A percentile compares a stretch with the other conserved stretches of the same genome.
These are phyloP conservation scores for Erythrophleum ivorense DNA, from an alignment of 331 rosid species.

Conservation along the genomic window DNA sequence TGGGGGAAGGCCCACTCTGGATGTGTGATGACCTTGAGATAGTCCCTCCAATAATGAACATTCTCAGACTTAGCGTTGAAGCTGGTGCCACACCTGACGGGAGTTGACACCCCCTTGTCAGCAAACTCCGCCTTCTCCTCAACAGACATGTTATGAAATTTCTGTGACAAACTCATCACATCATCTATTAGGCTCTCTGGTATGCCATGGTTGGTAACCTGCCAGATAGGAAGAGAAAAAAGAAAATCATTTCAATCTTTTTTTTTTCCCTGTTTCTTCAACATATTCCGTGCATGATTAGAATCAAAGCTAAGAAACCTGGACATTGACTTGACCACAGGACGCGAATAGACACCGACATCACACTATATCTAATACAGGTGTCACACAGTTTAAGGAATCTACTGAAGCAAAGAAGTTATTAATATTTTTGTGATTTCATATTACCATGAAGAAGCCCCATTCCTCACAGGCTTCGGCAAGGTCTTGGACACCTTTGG, in stretches of 20 bases:
- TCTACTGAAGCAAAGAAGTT: not conserved
- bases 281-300: too few species aligned
- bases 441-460: constrained; percentile 59
- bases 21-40: constrained; percentile 60
- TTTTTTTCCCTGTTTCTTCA: too few species aligned
- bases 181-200: not conserved
- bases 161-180: not conserved
- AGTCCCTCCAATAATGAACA: constrained; percentile 79
- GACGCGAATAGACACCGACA: constrained; percentile 31
- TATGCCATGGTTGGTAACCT: constrained; percentile 21
- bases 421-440: constrained; percentile 39
- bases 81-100: constrained; percentile 77
- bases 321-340: not conserved
- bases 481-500: constrained; percentile 43
- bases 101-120: constrained; percentile 55
- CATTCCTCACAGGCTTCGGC: constrained; percentile 53
- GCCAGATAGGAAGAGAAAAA: not conserved
- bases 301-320: too few species aligned
- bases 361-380: too few species aligned
- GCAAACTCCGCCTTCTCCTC: constrained; percentile 71
- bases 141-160: constrained; percentile 7
- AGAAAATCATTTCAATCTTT: not conserved
- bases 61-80: constrained; percentile 60
- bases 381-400: too few species aligned
- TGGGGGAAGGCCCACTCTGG: constrained; percentile 68